Evolutionary conservation across 768 basidiomycete genomes (phyloP).

Genomic region (Hericium erinaceus): DNA sequence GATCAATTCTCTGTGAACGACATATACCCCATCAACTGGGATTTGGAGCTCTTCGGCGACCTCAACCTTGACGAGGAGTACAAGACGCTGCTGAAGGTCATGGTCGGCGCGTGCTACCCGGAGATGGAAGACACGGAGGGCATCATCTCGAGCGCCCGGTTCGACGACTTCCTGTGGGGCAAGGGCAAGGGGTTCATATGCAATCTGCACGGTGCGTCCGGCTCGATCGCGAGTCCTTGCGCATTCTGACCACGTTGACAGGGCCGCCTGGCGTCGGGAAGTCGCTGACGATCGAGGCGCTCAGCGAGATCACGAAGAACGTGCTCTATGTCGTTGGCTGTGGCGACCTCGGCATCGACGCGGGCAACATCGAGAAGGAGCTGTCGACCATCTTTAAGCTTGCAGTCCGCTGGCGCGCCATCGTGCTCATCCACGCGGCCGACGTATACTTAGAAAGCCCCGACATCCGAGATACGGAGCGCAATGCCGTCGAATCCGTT

Average conservation of each 20-base stretch:
- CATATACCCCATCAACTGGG: not conserved
- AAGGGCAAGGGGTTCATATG: not conserved
- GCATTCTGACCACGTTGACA: not conserved
- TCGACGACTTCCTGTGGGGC: not conserved
- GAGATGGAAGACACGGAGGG: not conserved
- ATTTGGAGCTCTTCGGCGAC: not conserved
- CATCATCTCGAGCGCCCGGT: not conserved
- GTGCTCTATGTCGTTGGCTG: conserved; percentile 15
- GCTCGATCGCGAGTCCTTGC: too few relatives aligned
- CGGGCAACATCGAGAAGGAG: conserved; percentile 6
- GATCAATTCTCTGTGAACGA: not conserved
- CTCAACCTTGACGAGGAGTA: not conserved
- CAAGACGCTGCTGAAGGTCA: not conserved
- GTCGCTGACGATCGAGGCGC: conserved; percentile 17
- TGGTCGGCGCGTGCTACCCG: not conserved
- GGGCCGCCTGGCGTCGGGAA: conserved; percentile 14
- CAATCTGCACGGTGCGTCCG: not conserved
- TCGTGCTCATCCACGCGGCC: conserved; percentile 19
- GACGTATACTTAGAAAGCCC: conserved; percentile 19
- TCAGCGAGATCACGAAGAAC: conserved; percentile 13
- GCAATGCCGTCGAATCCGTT: conserved; percentile 17
- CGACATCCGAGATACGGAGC: conserved; percentile 9
- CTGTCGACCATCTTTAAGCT: conserved; percentile 13
- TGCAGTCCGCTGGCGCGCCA: conserved; percentile 15
- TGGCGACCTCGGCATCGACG: conserved; percentile 16